These are phyloP conservation scores for Hirsutella thompsonii DNA, from an alignment of 2,329 filamentous ascomycete species.

Conservation along the genomic window DNA sequence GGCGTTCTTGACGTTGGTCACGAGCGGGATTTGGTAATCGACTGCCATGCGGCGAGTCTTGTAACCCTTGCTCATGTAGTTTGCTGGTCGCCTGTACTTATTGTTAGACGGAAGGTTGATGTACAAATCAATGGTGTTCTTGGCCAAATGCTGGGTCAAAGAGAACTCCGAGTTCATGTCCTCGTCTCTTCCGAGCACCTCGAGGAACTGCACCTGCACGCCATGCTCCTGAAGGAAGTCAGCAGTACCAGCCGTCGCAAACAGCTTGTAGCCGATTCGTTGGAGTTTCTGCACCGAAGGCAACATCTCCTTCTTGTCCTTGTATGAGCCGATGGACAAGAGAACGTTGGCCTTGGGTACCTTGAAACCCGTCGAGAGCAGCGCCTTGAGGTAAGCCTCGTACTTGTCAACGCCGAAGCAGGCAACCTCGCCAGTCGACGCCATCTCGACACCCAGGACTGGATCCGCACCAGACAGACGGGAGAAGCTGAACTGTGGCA, in stretches of 20 bases:
- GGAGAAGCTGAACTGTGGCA: slow-evolving; percentile 98
- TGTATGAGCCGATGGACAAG: slow-evolving; percentile 90
- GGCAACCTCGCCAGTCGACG: slow-evolving; percentile 94
- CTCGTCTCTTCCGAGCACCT: slow-evolving; percentile 68
- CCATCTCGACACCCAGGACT: slow-evolving; percentile 97
- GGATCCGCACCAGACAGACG: slow-evolving; percentile 91
- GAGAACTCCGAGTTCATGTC: slow-evolving; percentile 94
- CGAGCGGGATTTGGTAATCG: slow-evolving; percentile 88
- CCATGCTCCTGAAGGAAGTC: slow-evolving; percentile 93
- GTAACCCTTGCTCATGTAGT: slow-evolving; percentile 98
- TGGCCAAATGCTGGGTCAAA: slow-evolving; percentile 87
- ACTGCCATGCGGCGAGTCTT: slow-evolving; percentile 95
- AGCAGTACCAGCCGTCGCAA: slow-evolving; percentile 89
- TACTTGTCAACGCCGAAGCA: slow-evolving; percentile 94
- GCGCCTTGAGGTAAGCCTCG: slow-evolving; percentile 92
- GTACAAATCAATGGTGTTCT: slow-evolving; percentile 96
- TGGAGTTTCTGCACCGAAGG: slow-evolving; percentile 83
- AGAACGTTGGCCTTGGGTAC: slow-evolving; percentile 92
- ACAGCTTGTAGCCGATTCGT: slow-evolving; percentile 87
- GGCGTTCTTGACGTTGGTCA: slow-evolving; percentile 98
- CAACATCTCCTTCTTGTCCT: slow-evolving; percentile 96
- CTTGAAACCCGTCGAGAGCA: slow-evolving; percentile 92
- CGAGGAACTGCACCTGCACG: slow-evolving; percentile 84
- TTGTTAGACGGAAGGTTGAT: slow-evolving; percentile 99
- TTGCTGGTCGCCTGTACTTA: slow-evolving; percentile 89